phyloP scores from a whole-genome alignment of 139 green algal species.

The Picochlorum sp. region DNA sequence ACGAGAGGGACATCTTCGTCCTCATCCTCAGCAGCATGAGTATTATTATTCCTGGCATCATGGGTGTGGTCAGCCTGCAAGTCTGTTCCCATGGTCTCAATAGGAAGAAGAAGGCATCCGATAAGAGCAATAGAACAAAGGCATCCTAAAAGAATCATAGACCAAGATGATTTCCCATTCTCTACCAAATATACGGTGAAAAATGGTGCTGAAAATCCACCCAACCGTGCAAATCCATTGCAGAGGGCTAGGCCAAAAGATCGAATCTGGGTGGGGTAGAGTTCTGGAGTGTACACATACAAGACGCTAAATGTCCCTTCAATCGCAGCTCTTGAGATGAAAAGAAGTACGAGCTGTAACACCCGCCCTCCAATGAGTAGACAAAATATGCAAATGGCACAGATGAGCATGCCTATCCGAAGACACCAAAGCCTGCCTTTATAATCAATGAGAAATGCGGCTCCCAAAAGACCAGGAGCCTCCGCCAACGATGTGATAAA shows the following conservation, averaged over 20 bases:
- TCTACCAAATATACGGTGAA: constrained; percentile 53
- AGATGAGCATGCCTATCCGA: constrained; percentile 9
- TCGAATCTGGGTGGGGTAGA: constrained; percentile 62
- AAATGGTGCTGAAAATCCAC: constrained; percentile 57
- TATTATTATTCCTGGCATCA: neutral
- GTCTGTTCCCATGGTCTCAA: constrained; percentile 31
- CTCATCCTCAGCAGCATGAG: neutral
- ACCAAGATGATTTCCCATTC: constrained; percentile 2
- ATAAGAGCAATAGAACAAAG: constrained; percentile 23
- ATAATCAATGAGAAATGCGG: constrained; percentile 17
- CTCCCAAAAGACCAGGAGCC: constrained; percentile 23
- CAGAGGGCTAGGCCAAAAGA: constrained; percentile 55
- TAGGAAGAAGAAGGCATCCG: constrained; percentile 18
- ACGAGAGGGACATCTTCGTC: constrained; percentile 11
- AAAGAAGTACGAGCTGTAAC: constrained; percentile 40
- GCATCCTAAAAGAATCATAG: constrained; percentile 26
- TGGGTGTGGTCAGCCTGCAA: constrained; percentile 4
- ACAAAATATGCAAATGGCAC: neutral
- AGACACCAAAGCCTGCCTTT: constrained; percentile 18
- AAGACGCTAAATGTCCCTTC: constrained; percentile 60
- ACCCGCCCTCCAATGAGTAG: neutral
- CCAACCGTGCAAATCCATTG: constrained; percentile 51
- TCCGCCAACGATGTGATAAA: constrained; percentile 34
- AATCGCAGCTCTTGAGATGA: constrained; percentile 40
- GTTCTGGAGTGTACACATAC: constrained; percentile 69